phyloP scores from a whole-genome alignment of 2,329 filamentous ascomycete species.

The Endocalyx cinctus region DNA sequence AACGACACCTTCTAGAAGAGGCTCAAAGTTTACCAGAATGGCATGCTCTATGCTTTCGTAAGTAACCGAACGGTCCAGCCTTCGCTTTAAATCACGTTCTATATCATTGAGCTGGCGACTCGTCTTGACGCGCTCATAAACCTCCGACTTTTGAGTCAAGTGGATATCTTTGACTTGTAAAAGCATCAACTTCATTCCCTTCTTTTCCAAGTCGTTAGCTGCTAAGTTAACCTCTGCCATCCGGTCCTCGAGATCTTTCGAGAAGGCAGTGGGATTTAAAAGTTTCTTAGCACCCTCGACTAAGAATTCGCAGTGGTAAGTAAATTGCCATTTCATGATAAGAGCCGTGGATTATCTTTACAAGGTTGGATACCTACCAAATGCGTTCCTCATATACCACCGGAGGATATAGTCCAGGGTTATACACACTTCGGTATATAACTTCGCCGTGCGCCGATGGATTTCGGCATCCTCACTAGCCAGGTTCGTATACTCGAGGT shows the following conservation, averaged over 20 bases:
- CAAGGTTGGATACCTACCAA: slow-evolving; percentile 4
- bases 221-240: slow-evolving; percentile 6
- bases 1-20: background rate
- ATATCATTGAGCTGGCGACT: slow-evolving; percentile 1
- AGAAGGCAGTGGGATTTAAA: slow-evolving; percentile 5
- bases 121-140: background rate
- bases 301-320: no score
- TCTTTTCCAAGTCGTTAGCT: slow-evolving; percentile 1
- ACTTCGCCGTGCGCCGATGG: slow-evolving; percentile 2
- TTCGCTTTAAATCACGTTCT: background rate
- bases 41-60: background rate
- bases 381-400: slow-evolving; percentile 3
- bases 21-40: background rate
- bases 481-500: slow-evolving; percentile 1
- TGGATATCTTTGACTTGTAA: no score
- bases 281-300: slow-evolving; percentile 3
- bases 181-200: background rate
- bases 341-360: no score
- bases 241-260: slow-evolving; percentile 2
- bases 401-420: slow-evolving; percentile 3
- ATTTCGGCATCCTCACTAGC: slow-evolving; percentile 4
- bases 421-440: slow-evolving; percentile 2
- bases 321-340: no score
- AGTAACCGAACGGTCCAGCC: background rate
- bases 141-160: background rate